A percentile compares a stretch with the other conserved stretches of the same genome.
phyloP scores from a whole-genome alignment of 352 stramenopile species.

The Phytophthora cactorum region DNA sequence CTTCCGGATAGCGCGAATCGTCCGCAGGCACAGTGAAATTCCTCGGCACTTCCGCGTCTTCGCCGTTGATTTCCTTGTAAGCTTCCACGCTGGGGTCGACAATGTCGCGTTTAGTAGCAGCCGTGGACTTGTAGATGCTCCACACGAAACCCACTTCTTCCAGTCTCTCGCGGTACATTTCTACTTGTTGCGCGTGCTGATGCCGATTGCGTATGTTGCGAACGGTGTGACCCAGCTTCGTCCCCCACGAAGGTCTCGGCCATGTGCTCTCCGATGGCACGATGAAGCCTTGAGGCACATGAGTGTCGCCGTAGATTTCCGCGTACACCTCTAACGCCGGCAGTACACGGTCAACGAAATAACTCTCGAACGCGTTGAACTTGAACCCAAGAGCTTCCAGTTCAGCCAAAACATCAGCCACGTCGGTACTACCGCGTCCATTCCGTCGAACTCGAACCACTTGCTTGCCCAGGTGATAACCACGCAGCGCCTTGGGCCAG shows the following conservation, averaged over 20 bases:
- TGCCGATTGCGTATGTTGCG: slow-evolving; percentile 89
- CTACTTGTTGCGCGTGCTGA: slow-evolving; percentile 90
- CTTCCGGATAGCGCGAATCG: slow-evolving; percentile 83
- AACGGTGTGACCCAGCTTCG: slow-evolving; percentile 90
- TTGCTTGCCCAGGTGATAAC: slow-evolving; percentile 88
- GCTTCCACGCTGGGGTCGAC: slow-evolving; percentile 65
- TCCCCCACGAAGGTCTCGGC: slow-evolving; percentile 81
- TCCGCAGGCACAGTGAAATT: slow-evolving; percentile 80
- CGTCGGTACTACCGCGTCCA: slow-evolving; percentile 48
- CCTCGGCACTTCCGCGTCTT: slow-evolving; percentile 63
- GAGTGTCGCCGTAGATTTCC: slow-evolving; percentile 82
- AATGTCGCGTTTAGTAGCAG: slow-evolving; percentile 56
- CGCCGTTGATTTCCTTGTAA: slow-evolving; percentile 85
- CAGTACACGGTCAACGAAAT: slow-evolving; percentile 61
- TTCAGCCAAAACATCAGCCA: slow-evolving; percentile 57
- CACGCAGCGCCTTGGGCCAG: slow-evolving; percentile 79
- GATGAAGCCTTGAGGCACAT: slow-evolving; percentile 91
- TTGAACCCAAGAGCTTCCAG: slow-evolving; percentile 72
- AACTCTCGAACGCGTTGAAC: slow-evolving; percentile 69
- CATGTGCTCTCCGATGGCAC: slow-evolving; percentile 83
- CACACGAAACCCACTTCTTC: slow-evolving; percentile 93
- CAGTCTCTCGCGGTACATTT: slow-evolving; percentile 77
- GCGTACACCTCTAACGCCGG: slow-evolving; percentile 88
- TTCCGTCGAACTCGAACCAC: slow-evolving; percentile 64
- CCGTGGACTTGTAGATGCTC: slow-evolving; percentile 70